Evolutionary conservation across 192 early-diverging fungal species (phyloP).

Genomic region (Gamsiella multidivaricata): DNA sequence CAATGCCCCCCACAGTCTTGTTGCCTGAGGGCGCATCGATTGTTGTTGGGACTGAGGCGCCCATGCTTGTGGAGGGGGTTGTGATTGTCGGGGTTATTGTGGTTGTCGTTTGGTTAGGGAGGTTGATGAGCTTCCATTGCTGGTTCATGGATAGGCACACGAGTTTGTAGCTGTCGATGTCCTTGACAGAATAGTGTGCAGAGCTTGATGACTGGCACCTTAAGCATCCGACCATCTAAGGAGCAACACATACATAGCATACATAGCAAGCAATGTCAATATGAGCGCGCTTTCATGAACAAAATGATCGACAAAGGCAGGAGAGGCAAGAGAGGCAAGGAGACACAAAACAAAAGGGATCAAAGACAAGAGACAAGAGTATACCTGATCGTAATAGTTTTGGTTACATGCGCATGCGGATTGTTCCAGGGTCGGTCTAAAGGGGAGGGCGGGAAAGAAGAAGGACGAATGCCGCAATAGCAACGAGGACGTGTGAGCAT

Average conservation of each 20-base stretch:
- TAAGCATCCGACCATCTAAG: conserved; percentile 24
- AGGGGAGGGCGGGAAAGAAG: background rate
- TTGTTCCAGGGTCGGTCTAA: conserved; percentile 26
- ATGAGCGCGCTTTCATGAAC: too few relatives aligned
- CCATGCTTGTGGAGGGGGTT: background rate
- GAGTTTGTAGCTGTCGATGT: conserved; percentile 1
- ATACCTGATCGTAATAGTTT: conserved; percentile 44
- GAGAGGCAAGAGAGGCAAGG: too few relatives aligned
- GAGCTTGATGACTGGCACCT: conserved; percentile 19
- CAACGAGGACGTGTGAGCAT: too few relatives aligned
- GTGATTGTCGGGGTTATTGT: conserved; percentile 8
- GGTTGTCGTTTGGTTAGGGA: conserved; percentile 8
- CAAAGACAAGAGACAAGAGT: background rate
- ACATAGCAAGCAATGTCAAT: background rate
- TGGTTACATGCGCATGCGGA: conserved; percentile 35
- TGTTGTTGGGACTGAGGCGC: background rate
- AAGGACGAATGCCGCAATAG: too few relatives aligned
- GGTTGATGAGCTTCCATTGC: conserved; percentile 30
- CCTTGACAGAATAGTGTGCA: conserved; percentile 32
- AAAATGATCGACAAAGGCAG: too few relatives aligned
- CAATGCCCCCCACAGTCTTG: background rate
- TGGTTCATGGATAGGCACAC: conserved; percentile 28
- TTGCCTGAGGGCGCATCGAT: background rate
- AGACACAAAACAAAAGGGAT: background rate
- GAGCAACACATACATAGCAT: background rate